Evolutionary conservation across 139 green algal genomes (phyloP).

Genomic region (Tetradesmus obliquus): DNA sequence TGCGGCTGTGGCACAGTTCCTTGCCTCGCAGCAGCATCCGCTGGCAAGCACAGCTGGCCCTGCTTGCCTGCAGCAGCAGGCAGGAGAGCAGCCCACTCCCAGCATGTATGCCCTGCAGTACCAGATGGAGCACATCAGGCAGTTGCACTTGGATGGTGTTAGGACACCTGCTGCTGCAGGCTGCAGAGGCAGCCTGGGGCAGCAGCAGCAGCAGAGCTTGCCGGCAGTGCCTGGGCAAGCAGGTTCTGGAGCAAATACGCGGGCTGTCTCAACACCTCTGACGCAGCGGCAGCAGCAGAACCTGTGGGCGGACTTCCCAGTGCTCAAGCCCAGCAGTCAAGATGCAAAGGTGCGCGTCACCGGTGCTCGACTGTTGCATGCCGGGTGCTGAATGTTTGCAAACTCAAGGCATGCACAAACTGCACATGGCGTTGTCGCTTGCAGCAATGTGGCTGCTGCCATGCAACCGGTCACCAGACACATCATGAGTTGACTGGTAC

Average conservation of each 20-base stretch:
- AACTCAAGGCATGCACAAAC: too few relatives aligned
- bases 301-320: not conserved
- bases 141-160: slow-evolving; percentile 5
- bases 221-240: not conserved
- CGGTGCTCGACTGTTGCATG: not conserved
- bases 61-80: not conserved
- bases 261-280: not conserved
- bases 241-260: not conserved
- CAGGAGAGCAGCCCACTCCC: not conserved
- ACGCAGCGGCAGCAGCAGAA: not conserved
- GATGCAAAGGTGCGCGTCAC: not conserved
- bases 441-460: too few relatives aligned
- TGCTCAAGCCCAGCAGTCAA: not conserved
- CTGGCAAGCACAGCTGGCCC: not conserved
- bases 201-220: slow-evolving; percentile 1
- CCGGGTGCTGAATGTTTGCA: not conserved
- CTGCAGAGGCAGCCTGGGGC: not conserved
- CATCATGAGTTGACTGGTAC: too few relatives aligned
- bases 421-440: too few relatives aligned
- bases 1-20: not conserved
- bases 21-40: not conserved
- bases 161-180: not conserved
- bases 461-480: too few relatives aligned
- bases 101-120: slow-evolving; percentile 39
- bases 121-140: slow-evolving; percentile 21